A percentile compares a stretch with the other conserved stretches of the same genome.
These are phyloP conservation scores for Alternaria ethzedia DNA, from an alignment of 2,329 filamentous ascomycete genomes.

Conservation along the genomic window DNA sequence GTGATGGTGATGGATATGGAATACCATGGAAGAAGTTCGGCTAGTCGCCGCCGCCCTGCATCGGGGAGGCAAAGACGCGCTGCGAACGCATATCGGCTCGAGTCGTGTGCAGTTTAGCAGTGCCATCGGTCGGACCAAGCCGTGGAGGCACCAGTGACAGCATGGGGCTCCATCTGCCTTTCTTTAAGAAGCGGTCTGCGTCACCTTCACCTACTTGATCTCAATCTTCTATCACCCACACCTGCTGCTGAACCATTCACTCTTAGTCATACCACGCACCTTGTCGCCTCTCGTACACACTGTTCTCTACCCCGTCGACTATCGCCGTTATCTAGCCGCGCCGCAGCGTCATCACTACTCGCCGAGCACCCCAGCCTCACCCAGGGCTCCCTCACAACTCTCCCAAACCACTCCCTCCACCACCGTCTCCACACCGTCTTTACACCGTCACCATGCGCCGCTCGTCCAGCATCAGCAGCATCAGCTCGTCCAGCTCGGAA, in stretches of 20 bases:
- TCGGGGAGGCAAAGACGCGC: slow-evolving; percentile 15
- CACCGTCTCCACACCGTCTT: slow-evolving; percentile 21
- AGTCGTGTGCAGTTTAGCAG: slow-evolving; percentile 20
- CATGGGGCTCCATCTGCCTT: slow-evolving; percentile 7
- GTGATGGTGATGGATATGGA: slow-evolving; percentile 9
- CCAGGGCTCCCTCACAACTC: neutral
- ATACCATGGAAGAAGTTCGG: slow-evolving; percentile 14
- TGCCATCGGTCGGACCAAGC: slow-evolving; percentile 3
- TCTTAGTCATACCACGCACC: neutral
- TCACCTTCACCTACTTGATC: slow-evolving; percentile 10
- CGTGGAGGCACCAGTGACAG: slow-evolving; percentile 6
- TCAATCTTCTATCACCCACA: slow-evolving; percentile 3
- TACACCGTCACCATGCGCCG: slow-evolving; percentile 39
- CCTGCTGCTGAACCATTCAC: neutral
- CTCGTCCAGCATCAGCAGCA: slow-evolving; percentile 50
- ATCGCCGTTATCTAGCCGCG: slow-evolving; percentile 20
- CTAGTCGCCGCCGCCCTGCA: slow-evolving; percentile 17
- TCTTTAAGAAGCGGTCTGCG: slow-evolving; percentile 27
- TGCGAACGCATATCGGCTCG: slow-evolving; percentile 26
- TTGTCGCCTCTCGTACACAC: neutral
- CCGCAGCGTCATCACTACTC: slow-evolving; percentile 16
- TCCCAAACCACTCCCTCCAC: slow-evolving; percentile 10
- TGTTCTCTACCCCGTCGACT: neutral
- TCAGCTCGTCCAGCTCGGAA: slow-evolving; percentile 52
- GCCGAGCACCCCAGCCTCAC: slow-evolving; percentile 2